Evolutionary conservation across 257 asterid species (phyloP), one percentile per base, ranked within the genome.

Genomic region (Primulina tabacum): DNA sequence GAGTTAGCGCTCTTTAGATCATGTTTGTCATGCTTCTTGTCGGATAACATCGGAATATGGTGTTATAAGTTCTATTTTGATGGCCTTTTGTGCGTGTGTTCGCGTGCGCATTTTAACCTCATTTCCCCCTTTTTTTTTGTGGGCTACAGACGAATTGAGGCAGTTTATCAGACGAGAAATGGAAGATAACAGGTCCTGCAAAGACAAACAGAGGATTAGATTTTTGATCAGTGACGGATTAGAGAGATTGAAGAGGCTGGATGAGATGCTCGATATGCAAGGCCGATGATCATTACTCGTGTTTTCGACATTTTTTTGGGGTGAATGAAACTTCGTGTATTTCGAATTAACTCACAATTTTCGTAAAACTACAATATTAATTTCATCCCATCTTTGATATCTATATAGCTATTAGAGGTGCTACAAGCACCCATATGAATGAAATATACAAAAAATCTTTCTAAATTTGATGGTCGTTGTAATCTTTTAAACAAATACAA

Each of bases 201-300:
- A 62, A 67, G 96, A 93, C 83, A 87, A 79, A 56, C 96, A 89
- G 77, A 87, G 88, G 80, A 89, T 93, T 72, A 78, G 90, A 68
- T 90, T 84, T 71, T 73, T 93, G 85, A 82, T 90, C 28, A 91
- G 96, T 50, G 92, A 93, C 60, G 99, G 97, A 65, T 57, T 86
- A 61, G 92, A 90, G 80, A 88, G 92, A 73, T 70, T 90, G 73
- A 93, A 89, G 87, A 87, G 84, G 0, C 74, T 93, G 74, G 90
- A 89, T 52, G 96, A 90, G 84, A 93, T 88, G 6, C 96, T 93
- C 38, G 95, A 93, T 78, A 90, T 93, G 97, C 99, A 93, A 78
- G 99, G 97, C 20, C 88, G 63, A 32, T 87, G 62, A 66, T 70
- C 4, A 4, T 43, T 0, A 38, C 34, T 32, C 34, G n/a, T 12